phyloP scores from a whole-genome alignment of 1,139 yeast species.

The Spathaspora sp. region DNA sequence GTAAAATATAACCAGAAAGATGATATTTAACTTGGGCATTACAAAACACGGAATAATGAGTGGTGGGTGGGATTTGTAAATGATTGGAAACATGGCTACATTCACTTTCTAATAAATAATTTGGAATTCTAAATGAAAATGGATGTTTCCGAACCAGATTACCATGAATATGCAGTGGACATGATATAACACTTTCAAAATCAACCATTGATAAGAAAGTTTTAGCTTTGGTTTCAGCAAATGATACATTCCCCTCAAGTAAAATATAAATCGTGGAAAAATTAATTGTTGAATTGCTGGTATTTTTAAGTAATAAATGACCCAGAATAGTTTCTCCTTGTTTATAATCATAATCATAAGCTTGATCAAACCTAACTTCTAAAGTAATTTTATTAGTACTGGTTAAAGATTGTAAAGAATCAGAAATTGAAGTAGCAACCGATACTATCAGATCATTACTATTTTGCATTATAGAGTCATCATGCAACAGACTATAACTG shows the following conservation, averaged over 20 bases:
- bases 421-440: slow-evolving; percentile 4
- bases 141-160: slow-evolving; percentile 3
- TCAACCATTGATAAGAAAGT: slow-evolving; percentile 11
- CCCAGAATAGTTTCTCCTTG: slow-evolving; percentile 11
- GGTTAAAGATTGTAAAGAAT: slow-evolving; percentile 1
- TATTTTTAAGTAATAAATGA: slow-evolving; percentile 1
- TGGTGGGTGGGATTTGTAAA: slow-evolving; percentile 10
- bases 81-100: slow-evolving; percentile 8
- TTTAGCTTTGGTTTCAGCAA: slow-evolving; percentile 3
- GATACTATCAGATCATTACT: slow-evolving; percentile 1
- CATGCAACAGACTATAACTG: slow-evolving; percentile 5
- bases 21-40: slow-evolving; percentile 5
- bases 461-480: background rate
- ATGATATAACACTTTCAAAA: slow-evolving; percentile 5
- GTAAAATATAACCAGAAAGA: slow-evolving; percentile 7
- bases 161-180: background rate
- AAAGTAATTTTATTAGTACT: background rate
- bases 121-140: slow-evolving; percentile 9
- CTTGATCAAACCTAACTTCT: slow-evolving; percentile 1
- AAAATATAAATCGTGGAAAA: slow-evolving; percentile 10
- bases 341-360: slow-evolving; percentile 5
- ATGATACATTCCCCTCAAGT: slow-evolving; percentile 8
- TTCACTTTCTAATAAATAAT: slow-evolving; percentile 10
- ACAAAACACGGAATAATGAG: slow-evolving; percentile 2
- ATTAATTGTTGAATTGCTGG: background rate